phyloP scores from a whole-genome alignment of 2,329 filamentous ascomycete genomes.

The Xylaria digitata region DNA sequence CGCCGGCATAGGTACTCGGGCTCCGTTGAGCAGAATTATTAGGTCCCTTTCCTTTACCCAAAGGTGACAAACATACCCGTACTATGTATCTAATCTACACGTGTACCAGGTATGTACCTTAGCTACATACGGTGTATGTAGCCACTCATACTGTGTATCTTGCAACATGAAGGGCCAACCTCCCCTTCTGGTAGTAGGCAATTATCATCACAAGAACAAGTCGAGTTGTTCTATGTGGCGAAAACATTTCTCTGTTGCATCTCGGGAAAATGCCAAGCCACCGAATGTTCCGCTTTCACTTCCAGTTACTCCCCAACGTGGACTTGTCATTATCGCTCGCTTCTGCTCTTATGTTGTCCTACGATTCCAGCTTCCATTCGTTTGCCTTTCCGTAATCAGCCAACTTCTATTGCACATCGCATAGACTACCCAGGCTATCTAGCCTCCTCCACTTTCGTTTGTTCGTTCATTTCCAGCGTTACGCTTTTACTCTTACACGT shows the following conservation, averaged over 20 bases:
- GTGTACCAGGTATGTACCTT: no score
- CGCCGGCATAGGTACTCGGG: no score
- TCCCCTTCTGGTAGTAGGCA: neutral
- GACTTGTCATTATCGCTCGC: slow-evolving; percentile 16
- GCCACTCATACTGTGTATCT: neutral
- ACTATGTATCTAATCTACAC: neutral
- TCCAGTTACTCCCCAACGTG: slow-evolving; percentile 19
- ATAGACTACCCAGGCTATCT: neutral
- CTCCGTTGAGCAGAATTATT: no score
- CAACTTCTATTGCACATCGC: slow-evolving; percentile 11
- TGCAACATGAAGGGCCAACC: slow-evolving; percentile 2
- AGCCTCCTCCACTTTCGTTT: slow-evolving; percentile 19
- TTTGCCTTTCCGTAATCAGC: slow-evolving; percentile 20
- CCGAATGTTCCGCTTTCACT: slow-evolving; percentile 24
- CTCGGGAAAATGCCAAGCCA: slow-evolving; percentile 9
- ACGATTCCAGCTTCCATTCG: slow-evolving; percentile 14
- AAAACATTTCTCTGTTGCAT: slow-evolving; percentile 16
- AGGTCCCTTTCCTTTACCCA: no score
- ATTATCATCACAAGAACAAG: neutral
- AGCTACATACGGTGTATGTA: no score
- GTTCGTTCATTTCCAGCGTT: slow-evolving; percentile 14
- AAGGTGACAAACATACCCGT: neutral
- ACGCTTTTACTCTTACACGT: slow-evolving; percentile 14
- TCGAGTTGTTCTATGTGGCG: slow-evolving; percentile 22
- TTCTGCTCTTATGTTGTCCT: slow-evolving; percentile 12